Base-by-base conservation (phyloP, 2,329 filamentous ascomycete species). In the Exophiala bonariae region DNA sequence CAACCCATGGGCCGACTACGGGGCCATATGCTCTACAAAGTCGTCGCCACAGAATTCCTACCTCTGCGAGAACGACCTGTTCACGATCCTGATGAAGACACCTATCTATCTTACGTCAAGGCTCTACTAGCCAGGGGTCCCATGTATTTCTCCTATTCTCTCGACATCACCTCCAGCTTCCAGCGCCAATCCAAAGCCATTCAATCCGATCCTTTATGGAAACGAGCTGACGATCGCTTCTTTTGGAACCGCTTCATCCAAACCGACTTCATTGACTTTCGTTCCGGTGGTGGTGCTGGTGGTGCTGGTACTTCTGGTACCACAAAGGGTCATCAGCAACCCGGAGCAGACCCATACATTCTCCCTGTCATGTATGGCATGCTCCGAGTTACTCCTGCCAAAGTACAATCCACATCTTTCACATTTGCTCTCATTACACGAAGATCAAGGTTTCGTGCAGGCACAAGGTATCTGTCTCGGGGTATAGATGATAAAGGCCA, bases 241-340 rank as follows among this genome's bases (percentile, higher is more conserved):
- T 99, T 96, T 76, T 99, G 92, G 89, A 99, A 99, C 71, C 85
- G 86, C 55, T 95, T 96, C 67, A 80, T 97, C 39, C 89, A 92
- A 66, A 86, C 87, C 6, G 90, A 96, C 62, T 72, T 99, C 49
- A 96, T 97, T 53, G 83, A 96, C 66, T 95, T 96, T 65, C 84
- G 92, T 52, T 81, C 76, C 23, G 80, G 81, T 2, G 65, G 69
- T 19, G 67, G 69, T 40, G n/a, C n/a, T n/a, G 23, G 23, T 26
- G 80, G 81, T 2, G 65, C 68, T 19, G 67, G 69, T 40, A 70
- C 70, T 49, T 72, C 73, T 28, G 72, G 72, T 50, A 72, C 71
- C 19, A 60, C 68, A 34, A 66, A 67, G 26, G 68, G 67, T 54
- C 69, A 66, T 16, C 77, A 85, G 19, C 89, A 96, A 61, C 78